phyloP scores from a whole-genome alignment of 257 asterid species.

The Solanum chiquidenum region DNA sequence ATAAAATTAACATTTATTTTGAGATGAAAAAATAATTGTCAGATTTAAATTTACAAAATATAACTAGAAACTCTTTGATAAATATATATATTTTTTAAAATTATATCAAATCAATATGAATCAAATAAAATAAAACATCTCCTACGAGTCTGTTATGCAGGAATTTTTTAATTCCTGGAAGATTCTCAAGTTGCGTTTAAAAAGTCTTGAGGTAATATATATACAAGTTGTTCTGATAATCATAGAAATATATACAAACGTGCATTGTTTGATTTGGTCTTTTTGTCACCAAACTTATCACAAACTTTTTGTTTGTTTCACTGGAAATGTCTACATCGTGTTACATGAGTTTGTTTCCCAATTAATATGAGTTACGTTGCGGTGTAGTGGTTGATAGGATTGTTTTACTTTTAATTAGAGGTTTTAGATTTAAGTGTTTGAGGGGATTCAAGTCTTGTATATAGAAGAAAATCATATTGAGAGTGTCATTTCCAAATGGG shows the following conservation, averaged over 20 bases:
- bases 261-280: background rate
- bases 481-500: too few species aligned
- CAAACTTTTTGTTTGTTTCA: background rate
- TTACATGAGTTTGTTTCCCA: background rate
- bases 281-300: background rate
- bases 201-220: background rate
- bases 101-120: too few species aligned
- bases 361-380: background rate
- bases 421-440: accelerated
- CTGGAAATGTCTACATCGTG: background rate
- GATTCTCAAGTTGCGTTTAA: background rate
- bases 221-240: background rate
- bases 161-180: background rate
- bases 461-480: too few species aligned
- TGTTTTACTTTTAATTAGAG: too few species aligned
- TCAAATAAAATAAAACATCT: too few species aligned
- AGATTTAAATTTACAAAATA: too few species aligned
- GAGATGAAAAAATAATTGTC: too few species aligned
- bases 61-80: too few species aligned
- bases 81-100: too few species aligned
- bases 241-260: background rate
- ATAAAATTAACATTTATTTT: too few species aligned
- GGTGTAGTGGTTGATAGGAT: too few species aligned
- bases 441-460: too few species aligned
- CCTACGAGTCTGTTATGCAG: background rate